Conservation (phyloP, 2,329 filamentous ascomycete genomes). For the Mycosphaerella sp. region DNA sequence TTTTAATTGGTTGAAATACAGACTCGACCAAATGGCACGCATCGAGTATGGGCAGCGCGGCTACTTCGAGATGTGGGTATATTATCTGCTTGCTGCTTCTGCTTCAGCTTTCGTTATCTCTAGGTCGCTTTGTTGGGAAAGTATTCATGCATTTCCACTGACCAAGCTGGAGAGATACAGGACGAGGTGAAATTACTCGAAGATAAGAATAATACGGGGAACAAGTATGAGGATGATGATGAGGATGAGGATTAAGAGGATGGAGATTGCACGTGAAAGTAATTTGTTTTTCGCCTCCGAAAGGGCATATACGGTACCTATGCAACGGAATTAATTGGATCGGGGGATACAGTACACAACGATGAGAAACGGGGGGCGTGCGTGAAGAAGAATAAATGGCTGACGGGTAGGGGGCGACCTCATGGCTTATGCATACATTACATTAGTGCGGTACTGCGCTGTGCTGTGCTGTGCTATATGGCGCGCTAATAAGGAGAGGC, state of each 20-base stretch:
- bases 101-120: too few relatives aligned
- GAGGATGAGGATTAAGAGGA: not conserved
- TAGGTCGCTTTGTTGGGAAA: too few relatives aligned
- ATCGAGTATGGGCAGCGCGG: slow-evolving; percentile 6
- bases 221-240: not conserved
- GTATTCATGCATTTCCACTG: too few relatives aligned
- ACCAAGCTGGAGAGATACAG: not conserved
- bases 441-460: not conserved
- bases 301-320: not conserved
- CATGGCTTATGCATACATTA: too few relatives aligned
- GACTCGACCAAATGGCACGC: slow-evolving; percentile 1
- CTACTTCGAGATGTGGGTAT: not conserved
- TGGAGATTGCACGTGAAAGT: not conserved
- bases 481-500: not conserved
- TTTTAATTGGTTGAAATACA: not conserved
- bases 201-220: slow-evolving; percentile 2
- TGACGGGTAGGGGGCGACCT: too few relatives aligned
- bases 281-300: not conserved
- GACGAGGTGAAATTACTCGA: slow-evolving; percentile 3
- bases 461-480: slow-evolving; percentile 4
- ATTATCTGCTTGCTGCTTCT: too few relatives aligned
- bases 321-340: too few relatives aligned
- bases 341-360: not conserved
- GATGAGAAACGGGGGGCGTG: too few relatives aligned
- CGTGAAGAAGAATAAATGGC: too few relatives aligned